Base-by-base conservation (phyloP, 176 grass and related monocot genomes). In the Chrysopogon serrulatus region DNA sequence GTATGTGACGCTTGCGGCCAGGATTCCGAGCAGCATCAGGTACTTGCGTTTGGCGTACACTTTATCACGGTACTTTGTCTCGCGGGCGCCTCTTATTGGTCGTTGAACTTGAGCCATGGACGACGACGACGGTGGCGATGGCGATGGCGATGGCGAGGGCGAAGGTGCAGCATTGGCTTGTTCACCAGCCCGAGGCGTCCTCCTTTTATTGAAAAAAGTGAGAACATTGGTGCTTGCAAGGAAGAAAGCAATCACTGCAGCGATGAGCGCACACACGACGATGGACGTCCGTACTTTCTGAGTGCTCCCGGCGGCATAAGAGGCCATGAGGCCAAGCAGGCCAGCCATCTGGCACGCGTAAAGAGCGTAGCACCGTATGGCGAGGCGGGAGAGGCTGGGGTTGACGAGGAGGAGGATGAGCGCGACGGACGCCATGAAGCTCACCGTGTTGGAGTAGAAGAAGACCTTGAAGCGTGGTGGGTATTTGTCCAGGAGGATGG, bases 371-470 rank as follows among this genome's bases (percentile, higher is more conserved):
- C 34, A 68, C 65, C 65, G 34, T 17, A 40, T 40, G 35, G 18
- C 65, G 6, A 11, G 65, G 3, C 35, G 7, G 62, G 26, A 11
- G 2, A 65, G 30, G 15, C 33, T 65, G 14, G 28, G 62, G 62
- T 65, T 68, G 3, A 68, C 19, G 65, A 84, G 82, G 7, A 84
- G 35, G 23, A 84, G 41, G 15, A 84, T 74, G 32, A 84, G 61
- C 40, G 74, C 82, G 0, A 84, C 8, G 8, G 82, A 84, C 2
- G 82, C 41, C n/a, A n/a, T n/a, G n/a, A n/a, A n/a, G n/a, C n/a
- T n/a, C n/a, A n/a, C n/a, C n/a, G n/a, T n/a, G n/a, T n/a, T n/a
- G n/a, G n/a, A n/a, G n/a, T n/a, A n/a, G n/a, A n/a, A n/a, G n/a
- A n/a, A n/a, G n/a, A n/a, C 28, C n/a, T 63, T 33, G 69, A 65